These are phyloP conservation scores for Avena atlantica DNA, from an alignment of 176 grass and related monocot species.

Conservation along the genomic window DNA sequence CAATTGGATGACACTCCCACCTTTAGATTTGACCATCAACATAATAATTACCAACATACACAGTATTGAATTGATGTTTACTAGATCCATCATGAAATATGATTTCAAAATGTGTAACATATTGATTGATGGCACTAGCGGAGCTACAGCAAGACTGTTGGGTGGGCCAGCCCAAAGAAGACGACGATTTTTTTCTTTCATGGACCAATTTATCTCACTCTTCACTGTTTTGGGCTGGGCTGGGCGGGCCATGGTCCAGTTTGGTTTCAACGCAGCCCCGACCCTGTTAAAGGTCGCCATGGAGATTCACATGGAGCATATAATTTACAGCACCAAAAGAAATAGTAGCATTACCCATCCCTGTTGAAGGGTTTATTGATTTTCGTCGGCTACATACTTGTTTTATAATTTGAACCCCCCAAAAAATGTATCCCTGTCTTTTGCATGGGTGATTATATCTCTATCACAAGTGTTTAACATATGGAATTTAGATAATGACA, in stretches of 20 bases:
- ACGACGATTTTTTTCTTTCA: too few relatives aligned
- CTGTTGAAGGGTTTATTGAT: slow-evolving; percentile 9
- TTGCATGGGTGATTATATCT: background rate
- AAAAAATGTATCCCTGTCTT: slow-evolving; percentile 17
- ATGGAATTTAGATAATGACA: slow-evolving; percentile 2
- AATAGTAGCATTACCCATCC: background rate
- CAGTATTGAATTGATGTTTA: background rate
- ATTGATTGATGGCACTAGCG: background rate
- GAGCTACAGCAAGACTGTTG: too few relatives aligned
- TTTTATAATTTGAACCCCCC: background rate
- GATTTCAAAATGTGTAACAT: background rate
- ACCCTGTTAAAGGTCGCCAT: background rate
- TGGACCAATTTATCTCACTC: too few relatives aligned
- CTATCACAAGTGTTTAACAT: background rate
- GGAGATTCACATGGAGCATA: slow-evolving; percentile 18
- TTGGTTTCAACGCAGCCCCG: too few relatives aligned
- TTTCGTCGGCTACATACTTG: background rate
- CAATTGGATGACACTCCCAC: background rate
- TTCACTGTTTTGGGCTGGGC: too few relatives aligned
- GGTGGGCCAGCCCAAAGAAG: too few relatives aligned
- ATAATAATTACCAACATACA: background rate
- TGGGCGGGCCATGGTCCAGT: too few relatives aligned
- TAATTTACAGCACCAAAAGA: slow-evolving; percentile 15
- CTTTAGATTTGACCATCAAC: background rate
- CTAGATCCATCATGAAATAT: slow-evolving; percentile 13